Conservation (phyloP, 108 stramenopile species). For the Fistulifera solaris region DNA sequence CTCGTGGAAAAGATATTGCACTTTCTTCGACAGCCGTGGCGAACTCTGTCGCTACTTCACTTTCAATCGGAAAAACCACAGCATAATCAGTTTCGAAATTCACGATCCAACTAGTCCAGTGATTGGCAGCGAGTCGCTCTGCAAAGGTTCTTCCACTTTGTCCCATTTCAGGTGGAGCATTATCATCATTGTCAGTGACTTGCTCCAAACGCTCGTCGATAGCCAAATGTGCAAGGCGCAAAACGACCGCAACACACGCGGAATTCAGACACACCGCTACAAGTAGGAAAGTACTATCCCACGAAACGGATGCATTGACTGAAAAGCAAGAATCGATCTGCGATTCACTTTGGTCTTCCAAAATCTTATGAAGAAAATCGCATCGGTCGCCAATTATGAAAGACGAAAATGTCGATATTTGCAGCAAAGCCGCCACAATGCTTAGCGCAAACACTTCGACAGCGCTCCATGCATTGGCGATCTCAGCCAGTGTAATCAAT, state of each 20-base stretch:
- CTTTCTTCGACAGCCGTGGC: too few relatives aligned
- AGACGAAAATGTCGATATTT: constrained; percentile 73
- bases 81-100: too few relatives aligned
- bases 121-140: too few relatives aligned
- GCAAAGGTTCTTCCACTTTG: too few relatives aligned
- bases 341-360: constrained; percentile 22
- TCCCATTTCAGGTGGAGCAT: too few relatives aligned
- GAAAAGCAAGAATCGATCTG: constrained; percentile 50
- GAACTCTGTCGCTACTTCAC: too few relatives aligned
- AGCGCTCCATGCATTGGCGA: constrained; percentile 84
- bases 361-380: constrained; percentile 47
- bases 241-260: constrained; percentile 36
- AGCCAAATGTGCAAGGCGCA: constrained; percentile 54
- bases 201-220: constrained; percentile 41
- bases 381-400: constrained; percentile 82
- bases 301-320: constrained; percentile 56
- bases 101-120: too few relatives aligned
- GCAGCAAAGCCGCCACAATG: constrained; percentile 63
- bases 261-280: constrained; percentile 58
- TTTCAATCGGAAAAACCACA: too few relatives aligned
- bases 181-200: neutral
- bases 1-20: too few relatives aligned
- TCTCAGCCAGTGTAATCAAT: constrained; percentile 62
- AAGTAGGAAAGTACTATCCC: constrained; percentile 42
- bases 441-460: constrained; percentile 83